Evolutionary conservation across 257 asterid species (phyloP).

Genomic region (Scutellaria barbata): DNA sequence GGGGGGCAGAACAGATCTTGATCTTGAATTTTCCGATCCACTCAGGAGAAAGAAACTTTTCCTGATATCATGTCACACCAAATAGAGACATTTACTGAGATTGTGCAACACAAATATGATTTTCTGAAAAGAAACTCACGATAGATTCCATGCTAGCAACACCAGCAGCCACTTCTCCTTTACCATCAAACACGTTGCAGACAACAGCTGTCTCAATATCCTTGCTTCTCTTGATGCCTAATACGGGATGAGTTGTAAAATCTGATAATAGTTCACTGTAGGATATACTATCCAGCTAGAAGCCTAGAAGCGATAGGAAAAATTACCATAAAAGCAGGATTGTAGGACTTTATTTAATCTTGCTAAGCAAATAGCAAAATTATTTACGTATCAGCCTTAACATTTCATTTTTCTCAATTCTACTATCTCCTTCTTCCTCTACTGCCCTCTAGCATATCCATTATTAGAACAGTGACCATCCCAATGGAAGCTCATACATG

Average conservation of each 20-base stretch:
- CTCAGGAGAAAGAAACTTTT: constrained; percentile 74
- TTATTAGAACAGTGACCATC: not conserved
- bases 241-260: constrained; percentile 29
- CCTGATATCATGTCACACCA: constrained; percentile 56
- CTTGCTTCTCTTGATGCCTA: constrained; percentile 73
- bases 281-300: constrained; percentile 26
- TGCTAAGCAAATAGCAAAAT: constrained; percentile 16
- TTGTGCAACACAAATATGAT: constrained; percentile 22
- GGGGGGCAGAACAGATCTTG: constrained; percentile 63
- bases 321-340: constrained; percentile 11
- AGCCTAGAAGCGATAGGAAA: not conserved
- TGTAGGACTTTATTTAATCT: constrained; percentile 11
- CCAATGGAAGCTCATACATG: not conserved
- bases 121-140: constrained; percentile 50
- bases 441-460: constrained; percentile 9
- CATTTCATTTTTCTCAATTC: not conserved
- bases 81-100: constrained; percentile 20
- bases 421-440: not conserved
- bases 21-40: constrained; percentile 73
- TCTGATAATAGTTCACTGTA: constrained; percentile 2
- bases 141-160: constrained; percentile 86
- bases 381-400: not conserved
- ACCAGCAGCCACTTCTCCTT: constrained; percentile 90
- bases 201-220: constrained; percentile 75
- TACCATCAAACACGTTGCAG: constrained; percentile 74